Base-by-base conservation (phyloP, 2,329 filamentous ascomycete genomes). In the Exophiala calicioides region DNA sequence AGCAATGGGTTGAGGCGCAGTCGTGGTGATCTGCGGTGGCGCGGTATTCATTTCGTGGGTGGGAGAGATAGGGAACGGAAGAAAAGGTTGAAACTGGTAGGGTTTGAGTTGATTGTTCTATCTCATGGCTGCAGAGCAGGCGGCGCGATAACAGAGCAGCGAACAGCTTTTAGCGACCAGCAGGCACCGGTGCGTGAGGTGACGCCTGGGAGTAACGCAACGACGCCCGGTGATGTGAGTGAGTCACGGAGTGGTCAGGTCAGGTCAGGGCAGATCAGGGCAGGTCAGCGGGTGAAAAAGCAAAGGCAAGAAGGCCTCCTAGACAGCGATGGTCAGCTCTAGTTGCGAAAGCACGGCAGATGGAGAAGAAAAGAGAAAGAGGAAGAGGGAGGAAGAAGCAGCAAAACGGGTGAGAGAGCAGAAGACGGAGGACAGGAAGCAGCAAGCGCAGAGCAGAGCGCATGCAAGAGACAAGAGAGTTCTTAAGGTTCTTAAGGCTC, bases 21-120 rank as follows among this genome's bases (percentile, higher is more conserved):
- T 29, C 19, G 44, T 41, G 20, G 41, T 47, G 34, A 38, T 44
- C 20, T 43, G 18, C 8, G 39, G 33, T 9, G 36, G 52, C 30
- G 49, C 45, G 23, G 52, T 21, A 27, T 34, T 47, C 44, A 54
- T 44, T 31, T 16, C 51, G 34, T 29, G 39, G 19, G 24, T 46
- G 13, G 16, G 26, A 27, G 35, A 44, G 35, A 7, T 47, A 40
- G 18, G 31, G 44, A 40, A 37, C 15, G 31, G 27, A 34, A 47
- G 21, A 29, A 19, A 35, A 18, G 15, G 16, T n/a, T 18, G 19
- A 20, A 44, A 21, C n/a, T n/a, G 32, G 29, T 12, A 20, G 34
- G 21, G 26, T 37, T 15, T 18, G 29, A 21, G 23, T 31, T 36
- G n/a, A 35, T 36, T 36, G 31, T 9, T 38, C 35, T 47, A 47